phyloP scores from a whole-genome alignment of 2,329 filamentous ascomycete species.

The Aspergillus pseudoglaucus region DNA sequence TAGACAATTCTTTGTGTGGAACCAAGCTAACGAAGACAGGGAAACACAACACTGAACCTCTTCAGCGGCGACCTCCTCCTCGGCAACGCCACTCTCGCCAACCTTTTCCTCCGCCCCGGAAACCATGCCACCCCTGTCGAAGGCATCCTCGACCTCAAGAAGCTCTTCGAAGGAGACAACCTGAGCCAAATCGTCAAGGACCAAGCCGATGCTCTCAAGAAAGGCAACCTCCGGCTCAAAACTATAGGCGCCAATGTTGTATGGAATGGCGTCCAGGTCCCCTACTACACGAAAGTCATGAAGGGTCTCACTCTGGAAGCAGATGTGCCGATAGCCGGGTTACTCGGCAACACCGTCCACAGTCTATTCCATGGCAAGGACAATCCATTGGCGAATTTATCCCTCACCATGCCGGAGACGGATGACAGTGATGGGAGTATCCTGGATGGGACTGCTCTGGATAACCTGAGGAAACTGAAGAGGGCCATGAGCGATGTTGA shows the following conservation, averaged over 20 bases:
- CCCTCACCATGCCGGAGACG: background rate
- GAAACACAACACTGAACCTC: slow-evolving; percentile 50
- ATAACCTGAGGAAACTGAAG: background rate
- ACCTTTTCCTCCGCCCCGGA: slow-evolving; percentile 50
- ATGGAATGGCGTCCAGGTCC: slow-evolving; percentile 25
- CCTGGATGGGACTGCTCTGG: background rate
- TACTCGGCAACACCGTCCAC: slow-evolving; percentile 26
- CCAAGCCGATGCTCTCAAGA: slow-evolving; percentile 18
- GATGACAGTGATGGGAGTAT: background rate
- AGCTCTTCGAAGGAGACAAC: slow-evolving; percentile 25
- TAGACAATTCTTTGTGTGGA: background rate
- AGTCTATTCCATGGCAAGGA: slow-evolving; percentile 11
- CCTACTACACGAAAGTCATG: slow-evolving; percentile 32
- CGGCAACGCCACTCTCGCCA: slow-evolving; percentile 44
- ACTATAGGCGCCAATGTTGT: slow-evolving; percentile 21
- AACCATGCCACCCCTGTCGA: slow-evolving; percentile 46
- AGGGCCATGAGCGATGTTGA: background rate
- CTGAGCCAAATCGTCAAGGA: slow-evolving; percentile 18
- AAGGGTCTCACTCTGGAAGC: slow-evolving; percentile 23
- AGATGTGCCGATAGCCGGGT: slow-evolving; percentile 18
- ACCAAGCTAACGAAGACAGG: slow-evolving; percentile 18
- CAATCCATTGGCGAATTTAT: slow-evolving; percentile 5
- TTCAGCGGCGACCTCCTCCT: slow-evolving; percentile 42
- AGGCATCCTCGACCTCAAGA: slow-evolving; percentile 42
- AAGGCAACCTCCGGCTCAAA: slow-evolving; percentile 22